phyloP scores from a whole-genome alignment of 495 filamentous ascomycete genomes.

The Rostrohypoxylon terebratum region DNA sequence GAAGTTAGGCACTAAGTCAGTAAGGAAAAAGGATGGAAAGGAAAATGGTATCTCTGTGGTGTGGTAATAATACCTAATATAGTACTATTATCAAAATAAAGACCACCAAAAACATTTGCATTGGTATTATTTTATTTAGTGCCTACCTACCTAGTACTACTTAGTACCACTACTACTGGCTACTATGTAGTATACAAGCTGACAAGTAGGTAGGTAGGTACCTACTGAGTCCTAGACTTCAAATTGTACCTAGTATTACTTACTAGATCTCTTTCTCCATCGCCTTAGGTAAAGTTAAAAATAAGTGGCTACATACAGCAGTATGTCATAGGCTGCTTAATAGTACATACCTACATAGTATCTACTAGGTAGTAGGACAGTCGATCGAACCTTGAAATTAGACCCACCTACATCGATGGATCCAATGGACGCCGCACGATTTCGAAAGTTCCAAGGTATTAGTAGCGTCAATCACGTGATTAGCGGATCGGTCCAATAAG shows the following conservation, averaged over 20 bases:
- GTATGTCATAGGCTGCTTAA: not conserved
- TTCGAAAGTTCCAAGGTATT: constrained; percentile 1
- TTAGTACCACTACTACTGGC: too few species aligned
- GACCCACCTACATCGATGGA: not conserved
- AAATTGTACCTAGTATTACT: too few species aligned
- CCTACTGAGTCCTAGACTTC: too few species aligned
- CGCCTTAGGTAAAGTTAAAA: not conserved
- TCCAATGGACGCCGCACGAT: not conserved
- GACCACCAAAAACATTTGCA: not conserved
- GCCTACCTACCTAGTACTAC: not conserved
- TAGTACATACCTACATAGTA: too few species aligned
- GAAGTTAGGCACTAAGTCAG: too few species aligned
- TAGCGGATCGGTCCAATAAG: constrained; percentile 9
- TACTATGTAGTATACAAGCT: too few species aligned
- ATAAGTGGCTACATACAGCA: too few species aligned
- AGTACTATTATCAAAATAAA: constrained; percentile 4
- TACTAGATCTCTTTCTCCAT: too few species aligned
- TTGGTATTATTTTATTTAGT: too few species aligned
- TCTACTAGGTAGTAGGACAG: too few species aligned
- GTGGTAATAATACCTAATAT: not conserved
- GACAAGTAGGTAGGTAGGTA: too few species aligned
- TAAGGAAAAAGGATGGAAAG: constrained; percentile 9
- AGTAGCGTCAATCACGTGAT: constrained; percentile 31
- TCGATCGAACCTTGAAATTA: too few species aligned
- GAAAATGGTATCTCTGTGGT: constrained; percentile 5